phyloP scores from a whole-genome alignment of 306 rosid species.

The Dryas drummondii region DNA sequence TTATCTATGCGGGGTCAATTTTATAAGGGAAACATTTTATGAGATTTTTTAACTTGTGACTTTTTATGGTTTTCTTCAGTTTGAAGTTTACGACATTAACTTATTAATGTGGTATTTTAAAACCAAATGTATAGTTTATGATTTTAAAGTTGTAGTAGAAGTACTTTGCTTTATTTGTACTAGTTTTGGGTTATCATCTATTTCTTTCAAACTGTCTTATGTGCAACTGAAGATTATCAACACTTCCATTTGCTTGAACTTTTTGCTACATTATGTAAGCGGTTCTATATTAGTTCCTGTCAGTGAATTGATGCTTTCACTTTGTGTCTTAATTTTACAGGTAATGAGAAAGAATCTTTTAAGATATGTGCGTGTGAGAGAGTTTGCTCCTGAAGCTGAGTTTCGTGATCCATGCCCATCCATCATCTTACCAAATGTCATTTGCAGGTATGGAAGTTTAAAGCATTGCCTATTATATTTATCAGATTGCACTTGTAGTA shows the following conservation, averaged over 20 bases:
- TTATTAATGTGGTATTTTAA: no score
- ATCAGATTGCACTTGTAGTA: neutral
- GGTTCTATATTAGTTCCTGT: slow-evolving; percentile 8
- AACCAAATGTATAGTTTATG: no score
- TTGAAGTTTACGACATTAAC: no score
- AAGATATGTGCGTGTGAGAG: slow-evolving; percentile 65
- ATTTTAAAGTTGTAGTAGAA: no score
- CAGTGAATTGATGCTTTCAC: slow-evolving; percentile 25
- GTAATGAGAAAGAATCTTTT: slow-evolving; percentile 82
- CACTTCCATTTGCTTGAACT: neutral
- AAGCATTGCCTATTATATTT: neutral
- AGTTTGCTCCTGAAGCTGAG: slow-evolving; percentile 93
- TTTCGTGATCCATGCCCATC: slow-evolving; percentile 57
- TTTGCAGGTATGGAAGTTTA: slow-evolving; percentile 64
- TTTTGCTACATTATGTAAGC: neutral
- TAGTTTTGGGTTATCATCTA: neutral
- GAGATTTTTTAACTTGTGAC: no score
- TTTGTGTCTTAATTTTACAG: slow-evolving; percentile 45
- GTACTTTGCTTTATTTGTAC: no score
- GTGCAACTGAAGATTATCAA: neutral
- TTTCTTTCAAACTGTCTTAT: neutral
- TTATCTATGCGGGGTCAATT: no score
- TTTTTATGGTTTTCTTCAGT: no score
- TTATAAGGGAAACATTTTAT: no score
- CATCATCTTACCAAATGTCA: slow-evolving; percentile 74